Evolutionary conservation across 768 basidiomycete species (phyloP), one percentile per base, ranked within the genome.

Genomic region (Gloeostereum incarnatum): DNA sequence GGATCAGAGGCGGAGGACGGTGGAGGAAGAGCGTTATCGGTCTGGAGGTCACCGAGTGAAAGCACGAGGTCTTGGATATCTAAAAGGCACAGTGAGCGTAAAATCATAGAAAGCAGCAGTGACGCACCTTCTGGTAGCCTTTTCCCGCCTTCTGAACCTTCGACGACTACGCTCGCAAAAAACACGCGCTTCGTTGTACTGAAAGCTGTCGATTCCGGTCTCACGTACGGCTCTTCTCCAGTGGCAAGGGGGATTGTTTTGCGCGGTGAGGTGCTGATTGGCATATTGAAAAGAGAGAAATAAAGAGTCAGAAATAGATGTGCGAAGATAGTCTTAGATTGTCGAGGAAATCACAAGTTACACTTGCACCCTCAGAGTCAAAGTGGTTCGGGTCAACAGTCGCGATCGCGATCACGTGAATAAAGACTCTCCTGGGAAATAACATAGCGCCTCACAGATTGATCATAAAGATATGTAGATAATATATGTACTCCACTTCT

Each of bases 121-220:
- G 32, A 55, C 57, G 51, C 55, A 79, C 85, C 84, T 58, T 79
- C 75, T 26, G 78, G 70, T 35, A 86, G 69, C 41, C 75, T 68
- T 48, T 66, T 72, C 5, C 81, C 83, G 46, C 74, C 69, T 45
- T 82, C 81, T 26, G 82, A 78, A 36, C 78, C 79, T 61, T 96
- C 90, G 21, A 94, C 81, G 10, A 94, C 86, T 14, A 94, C 85
- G 31, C 86, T 87, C 52, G 85, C 88, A 54, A 84, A 84, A 58
- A 93, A 94, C 18, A 81, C 85, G 53, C 91, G 82, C 55, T 72
- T 81, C 5, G 83, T 92, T 45, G 75, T 49, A 36, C 61, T 56
- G 22, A 63, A 51, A 22, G 61, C 51, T 13, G 59, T 57, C 29
- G 71, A 59, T 23, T 56, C 60, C 21, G 40, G 44, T 36, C 49